Base-by-base conservation (phyloP, 2,329 filamentous ascomycete species). In the Pseudocercospora ulei region DNA sequence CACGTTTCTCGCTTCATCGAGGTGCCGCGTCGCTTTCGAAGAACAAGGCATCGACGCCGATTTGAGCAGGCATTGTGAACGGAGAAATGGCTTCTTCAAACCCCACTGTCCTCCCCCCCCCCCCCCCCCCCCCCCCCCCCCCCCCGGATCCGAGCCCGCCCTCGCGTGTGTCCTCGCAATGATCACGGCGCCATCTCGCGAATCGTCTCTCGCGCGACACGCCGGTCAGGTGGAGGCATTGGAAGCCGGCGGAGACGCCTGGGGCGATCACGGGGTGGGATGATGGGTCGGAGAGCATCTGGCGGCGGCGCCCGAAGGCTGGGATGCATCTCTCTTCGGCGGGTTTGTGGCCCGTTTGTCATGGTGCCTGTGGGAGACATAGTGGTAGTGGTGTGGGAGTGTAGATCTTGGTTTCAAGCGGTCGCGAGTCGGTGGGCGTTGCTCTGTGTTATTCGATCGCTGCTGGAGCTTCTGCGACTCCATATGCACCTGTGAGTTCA, bases 161-260 rank as follows among this genome's bases (percentile, higher is more conserved):
- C 76, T 58, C 1, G 76, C 71, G 49, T 80, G 76, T 0, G 76
- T 80, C 7, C 76, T 66, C 1, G 75, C 76, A 40, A 81, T 79
- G 39, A 80, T 67, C 17, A 80, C 67, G 23, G 80, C 75, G 46
- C 79, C 75, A 9, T 65, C 65, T 7, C 63, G 62, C 18, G 69
- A 54, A 11, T 63, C 59, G 13, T 65, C 57, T 2, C 74, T 62
- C 1, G 73, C 70, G 5, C 65, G 59, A 7, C 60, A 62, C 0
- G 74, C 76, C 75, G 7, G 75, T 78, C 77, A 82, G 81, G 62
- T 82, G 82, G 24, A 81, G 56, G 39, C 67, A 70, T 30, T 79
- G 70, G 43, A 79, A 80, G 3, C 76, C 76, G n/a, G 73, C 65
- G 26, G 67, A 62, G 2, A 82, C 76, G 19, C 78, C 77, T 0